Conservation (phyloP, 441 rosid genomes). For the Pelargonium cotyledonis region DNA sequence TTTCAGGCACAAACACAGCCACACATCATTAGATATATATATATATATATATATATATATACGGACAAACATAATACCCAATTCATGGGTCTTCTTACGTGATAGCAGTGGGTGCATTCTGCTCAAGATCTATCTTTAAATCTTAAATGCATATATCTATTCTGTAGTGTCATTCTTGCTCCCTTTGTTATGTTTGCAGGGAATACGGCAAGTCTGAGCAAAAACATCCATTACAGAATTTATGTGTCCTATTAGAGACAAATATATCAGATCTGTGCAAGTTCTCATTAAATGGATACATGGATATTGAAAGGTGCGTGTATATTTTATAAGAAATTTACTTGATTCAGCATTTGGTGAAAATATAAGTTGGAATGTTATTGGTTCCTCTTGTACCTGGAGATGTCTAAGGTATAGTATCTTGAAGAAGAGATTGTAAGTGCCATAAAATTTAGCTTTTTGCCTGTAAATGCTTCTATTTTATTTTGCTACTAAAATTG, state of each 20-base stretch:
- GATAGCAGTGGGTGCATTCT: constrained; percentile 3
- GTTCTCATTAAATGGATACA: not conserved
- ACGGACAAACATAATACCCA: not conserved
- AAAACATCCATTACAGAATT: not conserved
- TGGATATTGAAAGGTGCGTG: not conserved
- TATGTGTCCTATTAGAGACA: not conserved
- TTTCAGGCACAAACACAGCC: not conserved
- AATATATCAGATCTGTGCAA: constrained; percentile 5
- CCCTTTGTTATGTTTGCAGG: constrained; percentile 15
- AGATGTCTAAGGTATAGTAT: not conserved
- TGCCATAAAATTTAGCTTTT: not conserved
- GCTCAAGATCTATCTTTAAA: too few species aligned
- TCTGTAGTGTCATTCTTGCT: constrained; percentile 1
- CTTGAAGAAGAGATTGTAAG: not conserved
- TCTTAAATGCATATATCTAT: not conserved
- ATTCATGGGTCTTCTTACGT: not conserved
- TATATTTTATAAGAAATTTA: not conserved
- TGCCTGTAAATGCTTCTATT: not conserved
- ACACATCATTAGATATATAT: not conserved
- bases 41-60: too few species aligned
- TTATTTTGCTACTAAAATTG: not conserved
- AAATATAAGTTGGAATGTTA: not conserved
- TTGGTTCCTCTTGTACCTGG: too few species aligned
- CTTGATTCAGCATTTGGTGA: not conserved
- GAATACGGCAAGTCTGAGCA: not conserved